A percentile compares a stretch with the other conserved stretches of the same genome.
These are phyloP conservation scores for Xylariomycetidae sp. DNA, from an alignment of 2,329 filamentous ascomycete species.

Conservation along the genomic window DNA sequence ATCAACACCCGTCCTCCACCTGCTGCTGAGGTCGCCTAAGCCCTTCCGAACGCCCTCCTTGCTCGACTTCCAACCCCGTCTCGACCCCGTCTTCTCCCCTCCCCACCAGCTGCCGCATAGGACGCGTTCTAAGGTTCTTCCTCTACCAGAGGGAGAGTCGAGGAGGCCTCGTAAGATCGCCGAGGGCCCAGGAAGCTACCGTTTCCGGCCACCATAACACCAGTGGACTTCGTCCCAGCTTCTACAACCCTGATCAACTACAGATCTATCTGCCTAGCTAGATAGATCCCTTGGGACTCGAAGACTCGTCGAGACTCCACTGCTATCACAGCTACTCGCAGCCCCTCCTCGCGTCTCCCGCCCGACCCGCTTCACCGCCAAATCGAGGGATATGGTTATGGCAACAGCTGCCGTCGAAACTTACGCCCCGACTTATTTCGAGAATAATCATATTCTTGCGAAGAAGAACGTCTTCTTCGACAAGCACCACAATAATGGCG, in stretches of 20 bases:
- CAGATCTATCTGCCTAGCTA: too few species aligned
- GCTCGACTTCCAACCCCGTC: constrained; percentile 44
- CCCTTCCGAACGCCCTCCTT: constrained; percentile 40
- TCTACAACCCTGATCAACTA: too few species aligned
- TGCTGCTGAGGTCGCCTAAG: constrained; percentile 43
- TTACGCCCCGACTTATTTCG: constrained; percentile 44
- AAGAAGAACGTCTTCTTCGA: constrained; percentile 31
- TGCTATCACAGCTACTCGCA: too few species aligned
- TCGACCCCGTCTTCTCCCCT: constrained; percentile 49
- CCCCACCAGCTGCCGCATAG: constrained; percentile 98
- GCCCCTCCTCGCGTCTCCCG: constrained; percentile 16
- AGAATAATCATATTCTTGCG: constrained; percentile 36
- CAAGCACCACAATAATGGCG: constrained; percentile 36
- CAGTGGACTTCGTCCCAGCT: too few species aligned
- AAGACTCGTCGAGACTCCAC: too few species aligned
- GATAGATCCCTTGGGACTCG: too few species aligned
- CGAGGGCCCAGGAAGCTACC: constrained; percentile 86
- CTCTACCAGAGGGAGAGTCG: constrained; percentile 99
- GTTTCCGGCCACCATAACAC: constrained; percentile 94
- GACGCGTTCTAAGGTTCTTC: constrained; percentile 97
- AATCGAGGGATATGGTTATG: constrained; percentile 57
- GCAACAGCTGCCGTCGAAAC: constrained; percentile 54
- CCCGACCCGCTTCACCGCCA: constrained; percentile 16
- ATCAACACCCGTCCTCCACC: constrained; percentile 58
- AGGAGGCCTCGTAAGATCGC: constrained; percentile 92